Percentiles rank a stretch among this genome's conserved stretches.
These are phyloP conservation scores for Sporothrix schenckii DNA, from an alignment of 2,329 filamentous ascomycete species.

Conservation along the genomic window DNA sequence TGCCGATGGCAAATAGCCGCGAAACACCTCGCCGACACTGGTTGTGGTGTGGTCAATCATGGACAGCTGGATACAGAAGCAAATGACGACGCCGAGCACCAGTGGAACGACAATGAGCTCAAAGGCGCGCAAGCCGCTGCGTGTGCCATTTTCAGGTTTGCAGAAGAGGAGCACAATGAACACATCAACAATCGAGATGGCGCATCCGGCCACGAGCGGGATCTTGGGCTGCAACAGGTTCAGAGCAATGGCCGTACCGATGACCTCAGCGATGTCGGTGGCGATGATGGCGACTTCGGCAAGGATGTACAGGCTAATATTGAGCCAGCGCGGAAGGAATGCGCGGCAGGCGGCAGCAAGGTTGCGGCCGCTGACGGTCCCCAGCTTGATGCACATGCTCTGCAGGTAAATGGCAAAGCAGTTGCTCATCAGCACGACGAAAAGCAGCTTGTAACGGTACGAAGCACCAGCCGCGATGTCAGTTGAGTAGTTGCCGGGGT, in stretches of 20 bases:
- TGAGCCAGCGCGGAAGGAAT: slow-evolving; percentile 68
- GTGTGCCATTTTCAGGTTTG: slow-evolving; percentile 52
- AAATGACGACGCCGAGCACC: slow-evolving; percentile 69
- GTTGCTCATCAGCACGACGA: slow-evolving; percentile 70
- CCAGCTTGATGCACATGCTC: slow-evolving; percentile 68
- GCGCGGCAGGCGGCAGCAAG: slow-evolving; percentile 67
- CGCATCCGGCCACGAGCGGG: slow-evolving; percentile 68
- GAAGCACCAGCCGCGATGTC: slow-evolving; percentile 66
- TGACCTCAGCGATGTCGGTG: slow-evolving; percentile 72
- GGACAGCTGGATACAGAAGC: slow-evolving; percentile 71
- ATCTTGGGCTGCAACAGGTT: slow-evolving; percentile 66
- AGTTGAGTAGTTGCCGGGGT: slow-evolving; percentile 70
- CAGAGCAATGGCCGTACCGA: slow-evolving; percentile 70
- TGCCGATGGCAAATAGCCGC: slow-evolving; percentile 65
- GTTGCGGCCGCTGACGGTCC: slow-evolving; percentile 69
- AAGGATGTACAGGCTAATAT: slow-evolving; percentile 62
- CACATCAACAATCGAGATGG: slow-evolving; percentile 68
- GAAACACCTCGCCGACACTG: slow-evolving; percentile 61
- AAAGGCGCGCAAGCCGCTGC: slow-evolving; percentile 64
- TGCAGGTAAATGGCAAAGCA: slow-evolving; percentile 72
- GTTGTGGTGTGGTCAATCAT: slow-evolving; percentile 60
- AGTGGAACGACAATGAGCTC: slow-evolving; percentile 65
- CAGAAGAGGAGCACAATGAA: slow-evolving; percentile 70
- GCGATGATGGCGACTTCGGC: slow-evolving; percentile 69
- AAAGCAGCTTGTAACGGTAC: slow-evolving; percentile 67